Evolutionary conservation across 2,329 filamentous ascomycete genomes (phyloP).

Genomic region (Paecilomyces niveus): DNA sequence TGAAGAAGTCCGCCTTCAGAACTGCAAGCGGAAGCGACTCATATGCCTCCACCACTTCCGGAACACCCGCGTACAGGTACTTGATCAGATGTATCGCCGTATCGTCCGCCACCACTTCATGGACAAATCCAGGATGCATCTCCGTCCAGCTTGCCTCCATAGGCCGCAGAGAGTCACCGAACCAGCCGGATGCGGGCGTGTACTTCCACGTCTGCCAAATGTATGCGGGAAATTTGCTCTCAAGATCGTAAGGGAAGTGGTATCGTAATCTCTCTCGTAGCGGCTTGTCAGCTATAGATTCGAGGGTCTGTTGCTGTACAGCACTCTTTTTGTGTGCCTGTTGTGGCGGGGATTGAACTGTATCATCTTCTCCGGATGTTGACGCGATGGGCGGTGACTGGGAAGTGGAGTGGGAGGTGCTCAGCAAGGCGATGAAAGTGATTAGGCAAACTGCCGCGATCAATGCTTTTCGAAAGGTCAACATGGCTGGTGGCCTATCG

Average conservation of each 20-base stretch:
- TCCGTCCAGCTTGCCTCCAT: constrained; percentile 86
- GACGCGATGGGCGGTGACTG: constrained; percentile 29
- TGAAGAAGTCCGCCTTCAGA: constrained; percentile 71
- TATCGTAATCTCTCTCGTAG: constrained; percentile 77
- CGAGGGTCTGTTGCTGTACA: constrained; percentile 54
- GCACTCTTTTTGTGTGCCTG: constrained; percentile 33
- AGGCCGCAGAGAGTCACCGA: constrained; percentile 66
- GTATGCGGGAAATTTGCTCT: constrained; percentile 86
- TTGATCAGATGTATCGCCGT: constrained; percentile 74
- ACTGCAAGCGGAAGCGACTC: constrained; percentile 64
- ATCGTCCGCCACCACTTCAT: constrained; percentile 93
- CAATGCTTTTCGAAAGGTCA: constrained; percentile 70
- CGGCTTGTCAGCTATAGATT: constrained; percentile 65
- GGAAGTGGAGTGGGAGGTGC: constrained; percentile 51
- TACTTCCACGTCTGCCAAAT: constrained; percentile 99
- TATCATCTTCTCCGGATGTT: not conserved
- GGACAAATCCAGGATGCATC: constrained; percentile 81
- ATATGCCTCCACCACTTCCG: constrained; percentile 73
- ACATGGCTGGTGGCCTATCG: constrained; percentile 46
- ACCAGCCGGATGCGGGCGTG: constrained; percentile 68
- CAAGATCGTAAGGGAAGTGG: constrained; percentile 87
- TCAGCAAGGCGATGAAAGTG: constrained; percentile 62
- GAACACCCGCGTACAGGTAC: constrained; percentile 77
- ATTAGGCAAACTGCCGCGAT: constrained; percentile 63
- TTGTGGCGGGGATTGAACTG: constrained; percentile 6